These are phyloP conservation scores for Raddia guianensis DNA, from an alignment of 176 grass and related monocot species.

Conservation along the genomic window DNA sequence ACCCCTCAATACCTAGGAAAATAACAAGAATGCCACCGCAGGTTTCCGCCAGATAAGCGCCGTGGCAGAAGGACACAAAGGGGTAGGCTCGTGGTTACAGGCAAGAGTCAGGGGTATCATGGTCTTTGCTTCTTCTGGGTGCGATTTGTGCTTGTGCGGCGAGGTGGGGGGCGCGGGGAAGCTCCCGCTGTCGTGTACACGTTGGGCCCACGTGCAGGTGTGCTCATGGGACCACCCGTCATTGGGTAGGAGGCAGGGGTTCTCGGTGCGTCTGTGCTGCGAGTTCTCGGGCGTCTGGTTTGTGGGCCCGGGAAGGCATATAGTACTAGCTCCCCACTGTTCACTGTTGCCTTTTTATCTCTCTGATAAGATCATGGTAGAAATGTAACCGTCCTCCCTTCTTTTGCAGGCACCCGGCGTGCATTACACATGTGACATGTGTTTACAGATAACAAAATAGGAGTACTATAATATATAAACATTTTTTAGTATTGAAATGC, in stretches of 20 bases:
- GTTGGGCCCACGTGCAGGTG: background rate
- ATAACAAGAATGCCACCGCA: background rate
- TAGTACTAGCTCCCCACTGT: too few species aligned
- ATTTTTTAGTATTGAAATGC: background rate
- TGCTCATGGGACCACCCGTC: background rate
- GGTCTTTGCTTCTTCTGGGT: background rate
- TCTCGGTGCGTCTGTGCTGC: background rate
- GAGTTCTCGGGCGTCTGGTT: background rate
- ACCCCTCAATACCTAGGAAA: fast-evolving
- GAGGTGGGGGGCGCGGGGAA: background rate
- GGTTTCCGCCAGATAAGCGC: fast-evolving
- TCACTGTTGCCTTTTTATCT: background rate
- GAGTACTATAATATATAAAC: too few species aligned
- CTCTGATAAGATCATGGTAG: background rate
- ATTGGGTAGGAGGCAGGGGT: background rate
- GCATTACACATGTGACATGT: too few species aligned
- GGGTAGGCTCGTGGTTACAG: background rate
- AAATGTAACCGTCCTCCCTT: background rate
- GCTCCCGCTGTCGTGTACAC: background rate
- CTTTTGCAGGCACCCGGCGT: background rate
- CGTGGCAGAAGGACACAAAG: fast-evolving
- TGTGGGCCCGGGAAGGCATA: background rate
- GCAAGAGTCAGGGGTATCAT: too few species aligned
- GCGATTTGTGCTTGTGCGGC: background rate
- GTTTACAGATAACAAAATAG: too few species aligned